Base-by-base conservation (phyloP, 208 protist species). In the Leishmania lainsoni region DNA sequence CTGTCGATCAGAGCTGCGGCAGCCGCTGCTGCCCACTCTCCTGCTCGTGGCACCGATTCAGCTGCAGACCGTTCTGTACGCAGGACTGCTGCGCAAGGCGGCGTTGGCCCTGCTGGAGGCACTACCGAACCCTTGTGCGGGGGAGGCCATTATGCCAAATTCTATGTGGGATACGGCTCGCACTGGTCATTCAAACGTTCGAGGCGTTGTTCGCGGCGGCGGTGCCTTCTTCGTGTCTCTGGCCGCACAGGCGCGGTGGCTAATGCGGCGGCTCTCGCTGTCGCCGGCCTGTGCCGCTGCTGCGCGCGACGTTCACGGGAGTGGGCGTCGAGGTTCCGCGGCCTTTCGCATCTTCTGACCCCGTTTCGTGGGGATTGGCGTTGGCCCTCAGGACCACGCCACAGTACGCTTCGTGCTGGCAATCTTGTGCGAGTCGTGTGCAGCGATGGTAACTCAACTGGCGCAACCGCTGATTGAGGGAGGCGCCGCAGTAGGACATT, bases 191-290 rank as follows among this genome's bases (percentile, higher is more conserved):
- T 3, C 66, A 65, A 48, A n/a, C 32, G 59, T 73, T 10, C 52
- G 76, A 4, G 85, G 84, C 5, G 76, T 86, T 58, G 80, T 87
- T 56, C 84, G 87, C n/a, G 90, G 84, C n/a, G 90, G 90, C 58
- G 90, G 90, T 0, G 87, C 84, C 9, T 86, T 87, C 52, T 78
- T 82, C 48, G 84, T 93, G 56, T 80, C 84, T 26, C 26, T 91
- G 20, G 83, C 88, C 2, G 56, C 58, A 26, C 85, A 88, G 45
- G 52, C 81, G 17, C 80, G 58, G 12, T 70, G 75, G 16, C 32
- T 85, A 6, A 61, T 76, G 32, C 51, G 22, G 39, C 77, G 39
- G 29, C 54, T 85, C 14, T 65, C 42, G 35, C 29, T 48, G 48
- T 76, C 51, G 29, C 32, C 51, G 72, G 45, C 29, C 26, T 42